Conservation (phyloP, 2,329 filamentous ascomycete genomes). For the Botrytis deweyae region DNA sequence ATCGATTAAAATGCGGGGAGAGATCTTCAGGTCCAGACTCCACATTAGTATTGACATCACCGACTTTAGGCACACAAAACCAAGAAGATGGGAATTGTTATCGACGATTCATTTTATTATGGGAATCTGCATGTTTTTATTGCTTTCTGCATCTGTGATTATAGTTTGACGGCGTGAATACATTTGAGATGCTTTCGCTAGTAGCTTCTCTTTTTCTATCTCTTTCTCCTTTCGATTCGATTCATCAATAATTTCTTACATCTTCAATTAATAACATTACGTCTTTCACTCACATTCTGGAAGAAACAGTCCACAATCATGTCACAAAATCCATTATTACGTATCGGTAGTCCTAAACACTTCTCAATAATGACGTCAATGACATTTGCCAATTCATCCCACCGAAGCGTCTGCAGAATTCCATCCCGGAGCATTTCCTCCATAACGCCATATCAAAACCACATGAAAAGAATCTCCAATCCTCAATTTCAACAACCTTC, state of each 20-base stretch:
- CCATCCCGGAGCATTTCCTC: conserved; percentile 13
- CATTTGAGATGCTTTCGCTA: neutral
- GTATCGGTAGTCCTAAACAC: neutral
- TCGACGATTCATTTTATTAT: neutral
- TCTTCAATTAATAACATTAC: neutral
- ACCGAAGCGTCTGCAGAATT: neutral
- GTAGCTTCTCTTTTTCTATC: neutral
- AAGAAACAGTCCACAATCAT: neutral
- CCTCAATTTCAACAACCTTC: neutral
- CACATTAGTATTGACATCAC: neutral
- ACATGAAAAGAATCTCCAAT: neutral
- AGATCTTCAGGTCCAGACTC: neutral
- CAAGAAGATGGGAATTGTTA: conserved; percentile 2
- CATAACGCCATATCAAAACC: neutral
- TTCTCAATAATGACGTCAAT: conserved; percentile 14
- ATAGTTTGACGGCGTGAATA: neutral
- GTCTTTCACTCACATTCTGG: neutral
- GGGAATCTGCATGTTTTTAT: conserved; percentile 1
- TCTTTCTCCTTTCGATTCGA: neutral
- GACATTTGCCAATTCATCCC: neutral
- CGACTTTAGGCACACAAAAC: neutral
- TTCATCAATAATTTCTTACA: neutral
- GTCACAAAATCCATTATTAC: conserved; percentile 15
- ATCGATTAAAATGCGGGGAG: neutral
- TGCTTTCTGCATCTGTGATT: neutral